phyloP scores from a whole-genome alignment of 805 yeast species.

The Cyberlindnera maclurae region DNA sequence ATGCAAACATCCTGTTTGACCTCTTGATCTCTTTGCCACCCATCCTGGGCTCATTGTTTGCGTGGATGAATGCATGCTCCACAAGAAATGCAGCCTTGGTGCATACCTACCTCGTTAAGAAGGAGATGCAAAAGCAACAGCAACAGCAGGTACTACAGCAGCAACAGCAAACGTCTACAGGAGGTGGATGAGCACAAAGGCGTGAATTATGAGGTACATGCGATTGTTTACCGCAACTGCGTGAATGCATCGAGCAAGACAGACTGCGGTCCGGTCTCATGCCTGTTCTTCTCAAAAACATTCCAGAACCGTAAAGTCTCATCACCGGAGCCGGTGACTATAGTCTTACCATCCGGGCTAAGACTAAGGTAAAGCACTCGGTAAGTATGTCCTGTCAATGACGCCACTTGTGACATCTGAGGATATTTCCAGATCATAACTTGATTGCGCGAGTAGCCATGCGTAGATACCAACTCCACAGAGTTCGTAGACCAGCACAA shows the following conservation, averaged over 20 bases:
- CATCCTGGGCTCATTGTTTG: conserved; percentile 63
- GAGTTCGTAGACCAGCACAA: conserved; percentile 89
- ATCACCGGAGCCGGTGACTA: conserved; percentile 98
- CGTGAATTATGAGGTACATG: too few relatives aligned
- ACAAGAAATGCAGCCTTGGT: conserved; percentile 83
- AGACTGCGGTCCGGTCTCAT: conserved; percentile 51
- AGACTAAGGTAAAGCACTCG: conserved; percentile 83
- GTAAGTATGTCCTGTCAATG: conserved; percentile 89
- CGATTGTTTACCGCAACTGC: conserved; percentile 49
- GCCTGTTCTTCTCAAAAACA: conserved; percentile 72
- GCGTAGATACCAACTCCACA: conserved; percentile 89
- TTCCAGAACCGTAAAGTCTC: conserved; percentile 96
- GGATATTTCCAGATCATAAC: conserved; percentile 93
- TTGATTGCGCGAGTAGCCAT: conserved; percentile 88
- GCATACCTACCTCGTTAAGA: conserved; percentile 32
- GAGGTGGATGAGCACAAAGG: background rate
- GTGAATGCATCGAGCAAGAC: conserved; percentile 67
- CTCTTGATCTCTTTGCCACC: conserved; percentile 74
- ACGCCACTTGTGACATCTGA: conserved; percentile 84
- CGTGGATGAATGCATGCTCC: conserved; percentile 82
- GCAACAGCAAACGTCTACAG: background rate
- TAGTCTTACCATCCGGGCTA: conserved; percentile 94
- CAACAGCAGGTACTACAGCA: background rate
- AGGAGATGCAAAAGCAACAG: conserved; percentile 9
- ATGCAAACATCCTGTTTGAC: conserved; percentile 70